Evolutionary conservation across 148 eudicot species (phyloP).

Genomic region (Amaranthus cruentus): DNA sequence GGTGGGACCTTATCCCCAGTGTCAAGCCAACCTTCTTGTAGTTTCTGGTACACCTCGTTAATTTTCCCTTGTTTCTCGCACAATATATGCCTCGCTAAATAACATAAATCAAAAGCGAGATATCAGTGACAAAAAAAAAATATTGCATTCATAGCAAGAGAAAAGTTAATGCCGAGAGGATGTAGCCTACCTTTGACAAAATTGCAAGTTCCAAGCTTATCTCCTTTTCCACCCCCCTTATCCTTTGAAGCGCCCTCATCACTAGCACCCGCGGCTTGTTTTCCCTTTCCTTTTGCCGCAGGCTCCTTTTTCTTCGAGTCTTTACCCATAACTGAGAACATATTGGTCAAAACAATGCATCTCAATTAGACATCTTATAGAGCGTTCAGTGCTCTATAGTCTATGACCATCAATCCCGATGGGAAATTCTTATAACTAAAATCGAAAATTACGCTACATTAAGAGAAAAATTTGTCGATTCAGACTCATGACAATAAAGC

Average conservation of each 20-base stretch:
- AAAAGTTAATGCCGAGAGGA: not conserved
- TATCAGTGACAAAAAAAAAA: not conserved
- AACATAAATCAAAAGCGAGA: not conserved
- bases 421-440: no score
- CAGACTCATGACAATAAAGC: not conserved
- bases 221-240: slow-evolving; percentile 75
- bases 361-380: not conserved
- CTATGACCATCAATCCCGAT: no score
- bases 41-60: slow-evolving; percentile 95
- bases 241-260: slow-evolving; percentile 47
- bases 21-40: slow-evolving; percentile 88
- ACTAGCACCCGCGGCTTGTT: slow-evolving; percentile 62
- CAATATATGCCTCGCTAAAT: slow-evolving; percentile 83
- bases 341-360: not conserved
- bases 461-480: no score
- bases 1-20: slow-evolving; percentile 97
- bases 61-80: slow-evolving; percentile 98
- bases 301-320: slow-evolving; percentile 63
- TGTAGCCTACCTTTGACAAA: slow-evolving; percentile 75
- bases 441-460: no score
- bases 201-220: slow-evolving; percentile 94
- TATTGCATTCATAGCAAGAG: not conserved
- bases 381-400: not conserved
- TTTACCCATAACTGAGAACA: slow-evolving; percentile 56
- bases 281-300: slow-evolving; percentile 88